Evolutionary conservation across 495 filamentous ascomycete genomes (phyloP).

Genomic region (Haplographium delicatum): DNA sequence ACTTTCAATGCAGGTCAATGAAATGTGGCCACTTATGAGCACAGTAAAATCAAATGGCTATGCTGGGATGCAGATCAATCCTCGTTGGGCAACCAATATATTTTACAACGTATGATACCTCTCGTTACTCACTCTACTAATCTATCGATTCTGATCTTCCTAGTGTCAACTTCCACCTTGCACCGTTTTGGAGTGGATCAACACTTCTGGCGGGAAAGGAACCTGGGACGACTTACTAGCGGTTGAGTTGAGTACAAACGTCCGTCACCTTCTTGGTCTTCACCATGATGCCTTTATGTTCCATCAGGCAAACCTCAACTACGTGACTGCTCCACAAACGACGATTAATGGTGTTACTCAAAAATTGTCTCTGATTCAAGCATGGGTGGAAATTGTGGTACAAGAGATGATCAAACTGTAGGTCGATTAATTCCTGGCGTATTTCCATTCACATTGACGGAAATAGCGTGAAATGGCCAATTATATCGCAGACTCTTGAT

Average conservation of each 20-base stretch:
- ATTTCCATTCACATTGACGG: neutral
- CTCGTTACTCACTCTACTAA: too few species aligned
- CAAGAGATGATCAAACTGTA: constrained; percentile 46
- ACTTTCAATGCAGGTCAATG: too few species aligned
- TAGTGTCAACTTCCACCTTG: constrained; percentile 48
- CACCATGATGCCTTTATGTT: constrained; percentile 48
- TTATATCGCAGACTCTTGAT: constrained; percentile 51
- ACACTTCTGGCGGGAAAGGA: constrained; percentile 48
- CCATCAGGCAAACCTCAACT: constrained; percentile 57
- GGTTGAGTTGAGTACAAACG: constrained; percentile 45
- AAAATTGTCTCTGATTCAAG: constrained; percentile 52
- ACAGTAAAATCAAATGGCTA: constrained; percentile 46
- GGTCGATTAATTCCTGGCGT: too few species aligned
- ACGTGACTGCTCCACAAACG: constrained; percentile 39
- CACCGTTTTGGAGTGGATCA: constrained; percentile 55
- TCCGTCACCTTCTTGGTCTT: constrained; percentile 51
- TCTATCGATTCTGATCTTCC: neutral
- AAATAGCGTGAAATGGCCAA: constrained; percentile 44
- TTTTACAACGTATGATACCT: constrained; percentile 47
- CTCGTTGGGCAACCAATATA: constrained; percentile 58
- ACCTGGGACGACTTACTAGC: constrained; percentile 44
- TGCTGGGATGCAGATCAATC: constrained; percentile 50
- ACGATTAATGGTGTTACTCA: constrained; percentile 46
- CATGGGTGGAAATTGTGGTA: constrained; percentile 50
- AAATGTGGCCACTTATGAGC: constrained; percentile 52